These are phyloP conservation scores for Schizophyllum commune DNA, from an alignment of 1,284 basidiomycete genomes.

Conservation along the genomic window DNA sequence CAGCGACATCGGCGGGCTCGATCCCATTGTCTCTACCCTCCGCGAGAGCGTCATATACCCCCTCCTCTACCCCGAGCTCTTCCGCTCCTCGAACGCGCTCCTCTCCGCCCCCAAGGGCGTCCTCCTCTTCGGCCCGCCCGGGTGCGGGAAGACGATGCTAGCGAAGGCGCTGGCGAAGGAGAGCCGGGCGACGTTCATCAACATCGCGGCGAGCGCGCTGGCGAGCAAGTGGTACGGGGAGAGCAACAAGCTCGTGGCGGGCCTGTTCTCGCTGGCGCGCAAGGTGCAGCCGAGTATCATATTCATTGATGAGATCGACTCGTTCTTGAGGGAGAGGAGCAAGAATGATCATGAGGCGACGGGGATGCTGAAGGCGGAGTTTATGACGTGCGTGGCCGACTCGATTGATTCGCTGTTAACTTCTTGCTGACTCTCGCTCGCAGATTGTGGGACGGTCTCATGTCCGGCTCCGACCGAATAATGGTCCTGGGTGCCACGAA, in stretches of 20 bases:
- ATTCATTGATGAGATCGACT: conserved; percentile 97
- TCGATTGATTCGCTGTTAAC: conserved; percentile 3
- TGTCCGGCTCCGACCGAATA: conserved; percentile 79
- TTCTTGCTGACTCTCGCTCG: conserved; percentile 3
- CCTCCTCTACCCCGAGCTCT: conserved; percentile 86
- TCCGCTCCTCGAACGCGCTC: conserved; percentile 66
- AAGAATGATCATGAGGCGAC: conserved; percentile 95
- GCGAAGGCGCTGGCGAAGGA: conserved; percentile 96
- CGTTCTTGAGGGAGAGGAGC: conserved; percentile 83
- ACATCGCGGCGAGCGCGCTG: conserved; percentile 73
- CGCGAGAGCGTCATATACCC: conserved; percentile 97
- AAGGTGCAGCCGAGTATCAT: conserved; percentile 84
- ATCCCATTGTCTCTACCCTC: conserved; percentile 84
- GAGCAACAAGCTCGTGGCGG: conserved; percentile 95
- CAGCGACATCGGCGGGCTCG: conserved; percentile 92
- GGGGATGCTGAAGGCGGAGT: conserved; percentile 99
- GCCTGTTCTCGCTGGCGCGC: conserved; percentile 84
- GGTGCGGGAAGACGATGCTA: conserved; percentile 93
- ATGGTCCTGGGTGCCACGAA: conserved; percentile 96
- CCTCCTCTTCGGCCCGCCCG: conserved; percentile 84
- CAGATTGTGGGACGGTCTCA: conserved; percentile 96
- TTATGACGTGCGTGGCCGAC: conserved; percentile 77
- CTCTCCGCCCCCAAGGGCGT: conserved; percentile 76
- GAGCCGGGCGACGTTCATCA: conserved; percentile 94
- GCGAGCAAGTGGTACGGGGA: conserved; percentile 98